phyloP scores from a whole-genome alignment of 768 basidiomycete genomes.

The Mycena polygramma region DNA sequence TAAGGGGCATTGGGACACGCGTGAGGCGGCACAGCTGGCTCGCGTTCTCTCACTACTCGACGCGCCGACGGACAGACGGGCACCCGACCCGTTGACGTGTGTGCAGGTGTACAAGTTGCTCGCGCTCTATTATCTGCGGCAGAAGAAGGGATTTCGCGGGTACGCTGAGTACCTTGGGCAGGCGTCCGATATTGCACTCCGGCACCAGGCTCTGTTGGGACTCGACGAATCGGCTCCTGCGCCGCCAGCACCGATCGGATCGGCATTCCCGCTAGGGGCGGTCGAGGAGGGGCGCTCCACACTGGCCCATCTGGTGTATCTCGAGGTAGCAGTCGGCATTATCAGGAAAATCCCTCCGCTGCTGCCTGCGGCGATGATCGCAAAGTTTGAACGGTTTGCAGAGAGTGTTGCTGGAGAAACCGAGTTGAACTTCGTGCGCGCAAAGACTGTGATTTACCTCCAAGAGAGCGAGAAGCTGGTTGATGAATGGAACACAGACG shows the following conservation, averaged over 20 bases:
- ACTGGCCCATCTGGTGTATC: conserved; percentile 23
- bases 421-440: conserved; percentile 24
- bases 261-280: not conserved
- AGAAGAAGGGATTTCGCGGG: not conserved
- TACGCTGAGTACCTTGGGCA: conserved; percentile 21
- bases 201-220: not conserved
- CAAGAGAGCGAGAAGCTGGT: conserved; percentile 5
- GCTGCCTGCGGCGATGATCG: conserved; percentile 13
- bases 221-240: conserved; percentile 9
- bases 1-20: not conserved
- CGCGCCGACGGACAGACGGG: not conserved
- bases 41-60: conserved; percentile 2
- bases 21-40: conserved; percentile 3
- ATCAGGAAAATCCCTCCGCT: not conserved
- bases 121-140: conserved; percentile 1
- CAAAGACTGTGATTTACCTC: conserved; percentile 11
- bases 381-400: conserved; percentile 15
- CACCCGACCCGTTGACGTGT: conserved; percentile 12
- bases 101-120: conserved; percentile 26
- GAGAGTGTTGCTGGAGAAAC: conserved; percentile 2
- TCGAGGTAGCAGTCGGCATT: not conserved
- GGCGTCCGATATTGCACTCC: conserved; percentile 12
- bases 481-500: no score
- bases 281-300: conserved; percentile 22
- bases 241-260: no score